Base-by-base conservation (phyloP, 1,139 yeast genomes). In the Candida gigantensis region DNA sequence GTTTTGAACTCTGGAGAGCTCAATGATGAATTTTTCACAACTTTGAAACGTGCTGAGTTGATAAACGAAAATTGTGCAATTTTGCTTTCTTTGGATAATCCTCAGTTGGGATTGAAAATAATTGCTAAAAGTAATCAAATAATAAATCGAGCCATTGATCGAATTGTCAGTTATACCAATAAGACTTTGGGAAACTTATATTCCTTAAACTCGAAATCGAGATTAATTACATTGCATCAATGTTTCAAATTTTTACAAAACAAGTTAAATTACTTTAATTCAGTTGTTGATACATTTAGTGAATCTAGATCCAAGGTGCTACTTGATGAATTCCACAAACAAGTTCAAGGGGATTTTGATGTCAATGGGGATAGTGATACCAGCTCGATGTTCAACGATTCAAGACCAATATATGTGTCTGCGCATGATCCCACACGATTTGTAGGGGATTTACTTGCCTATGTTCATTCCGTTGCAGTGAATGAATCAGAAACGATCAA, bases 381-480 rank as follows among this genome's bases (percentile, higher is more conserved):
- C 12, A 24, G 35, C 28, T 41, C 14, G 36, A 40, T 34, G 37
- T 53, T 51, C 3, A 45, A 50, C 11, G 43, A 37, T 38, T 44
- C 40, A 41, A 62, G 79, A 42, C 85, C 90, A 2, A 67, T 87
- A 15, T 74, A 77, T 31, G 63, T 83, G 34, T 75, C 83, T 8
- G 83, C 90, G 0, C 86, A 84, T 55, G 97, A 92, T 57, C 87
- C 96, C 2, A 67, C 80, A 13, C 69, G 96, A 40, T 89, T 81
- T 49, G 72, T 87, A 13, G 96, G 97, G 18, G 97, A 89, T 56
- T 73, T 92, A 21, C 64, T 92, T 31, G 98, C 98, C 1, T 86
- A 87, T 65, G 74, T 90, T 10, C 97, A 94, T 53, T 78, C 94
- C 0, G 74, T 88, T n/a, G 81, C 90, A 24, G 95, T 89, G 4